A percentile compares a stretch with the other conserved stretches of the same genome.
Evolutionary conservation across 139 green algal genomes (phyloP).

Genomic region (Gonium pectorale): DNA sequence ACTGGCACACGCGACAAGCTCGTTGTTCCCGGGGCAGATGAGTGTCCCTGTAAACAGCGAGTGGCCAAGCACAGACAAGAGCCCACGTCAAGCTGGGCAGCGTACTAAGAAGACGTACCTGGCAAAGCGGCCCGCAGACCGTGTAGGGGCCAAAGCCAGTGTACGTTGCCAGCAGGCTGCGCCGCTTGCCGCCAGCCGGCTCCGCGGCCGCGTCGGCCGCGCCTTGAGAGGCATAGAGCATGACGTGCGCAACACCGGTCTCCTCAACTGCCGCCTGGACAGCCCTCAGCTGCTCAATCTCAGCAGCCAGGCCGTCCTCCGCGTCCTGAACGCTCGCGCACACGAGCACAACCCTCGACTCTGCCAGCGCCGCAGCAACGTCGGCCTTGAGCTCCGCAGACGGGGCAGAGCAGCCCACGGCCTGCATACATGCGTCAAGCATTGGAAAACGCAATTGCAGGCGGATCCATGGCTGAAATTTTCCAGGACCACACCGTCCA

Average conservation of each 20-base stretch:
- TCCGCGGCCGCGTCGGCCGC: too few relatives aligned
- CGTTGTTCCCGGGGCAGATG: too few relatives aligned
- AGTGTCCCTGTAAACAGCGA: too few relatives aligned
- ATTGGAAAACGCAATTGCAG: not conserved
- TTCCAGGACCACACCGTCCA: too few relatives aligned
- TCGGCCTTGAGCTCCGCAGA: slow-evolving; percentile 16
- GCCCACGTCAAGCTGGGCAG: too few relatives aligned
- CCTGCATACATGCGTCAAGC: not conserved
- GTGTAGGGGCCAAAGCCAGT: slow-evolving; percentile 41
- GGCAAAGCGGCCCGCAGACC: slow-evolving; percentile 39
- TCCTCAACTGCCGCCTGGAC: slow-evolving; percentile 31
- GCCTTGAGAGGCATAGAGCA: slow-evolving; percentile 23
- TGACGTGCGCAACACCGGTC: not conserved
- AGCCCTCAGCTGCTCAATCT: slow-evolving; percentile 44
- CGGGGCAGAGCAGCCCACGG: not conserved
- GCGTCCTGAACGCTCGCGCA: not conserved
- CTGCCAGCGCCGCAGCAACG: not conserved
- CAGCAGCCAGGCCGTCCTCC: slow-evolving; percentile 1
- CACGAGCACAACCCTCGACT: slow-evolving; percentile 3
- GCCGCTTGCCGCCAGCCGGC: not conserved
- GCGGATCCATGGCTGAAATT: too few relatives aligned
- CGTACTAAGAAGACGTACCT: slow-evolving; percentile 28
- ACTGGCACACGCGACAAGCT: too few relatives aligned
- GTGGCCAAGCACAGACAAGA: too few relatives aligned
- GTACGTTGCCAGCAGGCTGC: not conserved